Percentiles rank a stretch among this genome's conserved stretches.
These are phyloP conservation scores for Gossypium mustelinum DNA, from an alignment of 345 rosid species.

Conservation along the genomic window DNA sequence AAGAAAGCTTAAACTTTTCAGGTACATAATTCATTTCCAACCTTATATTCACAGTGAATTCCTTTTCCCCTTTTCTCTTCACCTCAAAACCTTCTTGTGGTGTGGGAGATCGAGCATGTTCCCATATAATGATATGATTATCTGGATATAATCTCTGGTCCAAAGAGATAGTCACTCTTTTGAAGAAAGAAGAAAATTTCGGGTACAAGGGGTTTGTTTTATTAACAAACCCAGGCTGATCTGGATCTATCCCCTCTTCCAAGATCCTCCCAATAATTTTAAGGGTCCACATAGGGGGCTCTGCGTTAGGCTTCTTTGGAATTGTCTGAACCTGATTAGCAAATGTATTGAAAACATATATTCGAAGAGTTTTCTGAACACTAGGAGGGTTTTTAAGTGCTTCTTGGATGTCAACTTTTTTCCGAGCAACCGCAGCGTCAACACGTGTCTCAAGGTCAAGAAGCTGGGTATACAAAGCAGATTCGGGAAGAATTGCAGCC, in stretches of 20 bases:
- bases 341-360: constrained; percentile 85
- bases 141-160: constrained; percentile 96
- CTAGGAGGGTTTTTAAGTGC: constrained; percentile 91
- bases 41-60: constrained; percentile 63
- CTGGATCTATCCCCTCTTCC: constrained; percentile 94
- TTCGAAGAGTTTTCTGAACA: constrained; percentile 84
- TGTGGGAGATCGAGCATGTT: constrained; percentile 82
- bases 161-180: constrained; percentile 71
- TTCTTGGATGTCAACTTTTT: constrained; percentile 94
- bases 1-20: constrained; percentile 91
- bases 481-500: constrained; percentile 91
- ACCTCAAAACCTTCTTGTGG: constrained; percentile 98
- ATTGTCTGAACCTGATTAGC: constrained; percentile 76
- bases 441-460: constrained; percentile 92
- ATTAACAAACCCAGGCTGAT: constrained; percentile 83
- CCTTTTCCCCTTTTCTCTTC: constrained; percentile 92
- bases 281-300: constrained; percentile 92
- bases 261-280: constrained; percentile 86
- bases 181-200: constrained; percentile 88
- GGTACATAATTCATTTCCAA: constrained; percentile 92
- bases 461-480: constrained; percentile 91
- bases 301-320: constrained; percentile 81
- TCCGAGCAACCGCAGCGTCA: constrained; percentile 84
- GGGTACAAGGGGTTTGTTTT: constrained; percentile 62
- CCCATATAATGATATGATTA: constrained; percentile 79